These are phyloP conservation scores for Globisporangium uncinulatum DNA, from an alignment of 352 stramenopile species.

Conservation along the genomic window DNA sequence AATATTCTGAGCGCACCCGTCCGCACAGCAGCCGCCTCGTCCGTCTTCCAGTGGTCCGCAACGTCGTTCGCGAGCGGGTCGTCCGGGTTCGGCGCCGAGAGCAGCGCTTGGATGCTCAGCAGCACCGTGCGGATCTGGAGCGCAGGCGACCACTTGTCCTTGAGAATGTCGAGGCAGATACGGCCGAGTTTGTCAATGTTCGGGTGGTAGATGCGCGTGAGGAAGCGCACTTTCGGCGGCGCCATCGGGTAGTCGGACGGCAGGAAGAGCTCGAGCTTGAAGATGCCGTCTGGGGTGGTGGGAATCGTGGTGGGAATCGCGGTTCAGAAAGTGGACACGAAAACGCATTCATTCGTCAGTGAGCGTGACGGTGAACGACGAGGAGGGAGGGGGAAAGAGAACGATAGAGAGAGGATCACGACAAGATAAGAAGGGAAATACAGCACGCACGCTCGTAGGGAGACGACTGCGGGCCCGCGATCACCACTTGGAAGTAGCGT, in stretches of 20 bases:
- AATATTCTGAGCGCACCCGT: conserved; percentile 46
- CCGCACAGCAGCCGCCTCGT: conserved; percentile 89
- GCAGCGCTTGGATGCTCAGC: conserved; percentile 95
- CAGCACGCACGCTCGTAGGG: conserved; percentile 90
- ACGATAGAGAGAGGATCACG: too few species aligned
- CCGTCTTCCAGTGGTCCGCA: conserved; percentile 96
- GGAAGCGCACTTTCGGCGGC: conserved; percentile 95
- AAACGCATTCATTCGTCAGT: background rate
- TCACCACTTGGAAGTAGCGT: conserved; percentile 97
- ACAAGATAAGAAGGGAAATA: background rate
- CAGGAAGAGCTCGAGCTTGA: conserved; percentile 97
- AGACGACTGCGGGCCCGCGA: conserved; percentile 94
- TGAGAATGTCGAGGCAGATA: conserved; percentile 99
- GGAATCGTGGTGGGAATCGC: background rate
- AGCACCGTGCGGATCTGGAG: conserved; percentile 98
- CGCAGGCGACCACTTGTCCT: conserved; percentile 99
- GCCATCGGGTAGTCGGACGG: conserved; percentile 97
- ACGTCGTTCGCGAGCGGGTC: conserved; percentile 97
- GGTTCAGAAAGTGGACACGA: background rate
- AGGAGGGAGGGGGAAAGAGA: background rate
- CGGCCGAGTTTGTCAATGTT: conserved; percentile 98
- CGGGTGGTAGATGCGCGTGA: conserved; percentile 98
- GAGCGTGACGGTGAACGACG: background rate
- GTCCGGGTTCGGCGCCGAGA: conserved; percentile 96
- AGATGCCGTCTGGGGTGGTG: conserved; percentile 70